Conservation (phyloP, 2,329 filamentous ascomycete genomes). For the Verticillium tricorpus region DNA sequence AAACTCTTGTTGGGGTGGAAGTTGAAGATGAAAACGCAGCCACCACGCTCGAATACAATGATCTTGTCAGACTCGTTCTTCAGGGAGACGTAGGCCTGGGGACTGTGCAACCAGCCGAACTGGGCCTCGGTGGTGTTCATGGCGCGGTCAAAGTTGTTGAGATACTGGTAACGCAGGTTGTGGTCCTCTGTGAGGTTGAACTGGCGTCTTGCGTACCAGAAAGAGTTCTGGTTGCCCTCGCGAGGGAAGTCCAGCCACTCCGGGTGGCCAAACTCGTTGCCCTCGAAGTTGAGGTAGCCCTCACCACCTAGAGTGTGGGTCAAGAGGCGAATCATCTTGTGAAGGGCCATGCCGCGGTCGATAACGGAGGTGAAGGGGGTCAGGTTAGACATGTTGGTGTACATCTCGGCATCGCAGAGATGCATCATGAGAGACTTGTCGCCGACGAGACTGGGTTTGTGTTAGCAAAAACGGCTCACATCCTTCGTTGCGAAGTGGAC, state of each 20-base stretch:
- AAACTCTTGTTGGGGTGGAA: constrained; percentile 84
- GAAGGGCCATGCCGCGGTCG: constrained; percentile 83
- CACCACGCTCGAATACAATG: constrained; percentile 89
- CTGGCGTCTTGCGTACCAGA: constrained; percentile 90
- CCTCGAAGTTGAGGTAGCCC: constrained; percentile 97
- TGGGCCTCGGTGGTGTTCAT: constrained; percentile 88
- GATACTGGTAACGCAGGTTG: constrained; percentile 80
- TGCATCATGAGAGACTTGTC: constrained; percentile 98
- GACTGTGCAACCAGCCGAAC: constrained; percentile 83
- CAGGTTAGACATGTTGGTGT: constrained; percentile 92
- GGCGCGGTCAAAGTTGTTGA: constrained; percentile 88
- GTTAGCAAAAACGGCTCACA: not conserved
- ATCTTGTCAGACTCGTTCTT: constrained; percentile 95
- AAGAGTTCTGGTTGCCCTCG: constrained; percentile 86
- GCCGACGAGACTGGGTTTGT: constrained; percentile 69
- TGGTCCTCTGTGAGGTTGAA: constrained; percentile 86
- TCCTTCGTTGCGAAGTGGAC: constrained; percentile 5
- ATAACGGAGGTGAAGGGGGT: constrained; percentile 83
- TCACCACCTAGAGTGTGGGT: constrained; percentile 91
- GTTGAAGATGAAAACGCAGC: constrained; percentile 92
- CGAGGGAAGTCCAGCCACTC: constrained; percentile 99
- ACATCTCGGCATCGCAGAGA: constrained; percentile 94
- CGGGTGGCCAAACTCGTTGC: constrained; percentile 97
- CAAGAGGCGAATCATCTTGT: constrained; percentile 96
- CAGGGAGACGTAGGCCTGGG: constrained; percentile 86